phyloP scores from a whole-genome alignment of 2,329 filamentous ascomycete genomes.

The Aureobasidium sp. region DNA sequence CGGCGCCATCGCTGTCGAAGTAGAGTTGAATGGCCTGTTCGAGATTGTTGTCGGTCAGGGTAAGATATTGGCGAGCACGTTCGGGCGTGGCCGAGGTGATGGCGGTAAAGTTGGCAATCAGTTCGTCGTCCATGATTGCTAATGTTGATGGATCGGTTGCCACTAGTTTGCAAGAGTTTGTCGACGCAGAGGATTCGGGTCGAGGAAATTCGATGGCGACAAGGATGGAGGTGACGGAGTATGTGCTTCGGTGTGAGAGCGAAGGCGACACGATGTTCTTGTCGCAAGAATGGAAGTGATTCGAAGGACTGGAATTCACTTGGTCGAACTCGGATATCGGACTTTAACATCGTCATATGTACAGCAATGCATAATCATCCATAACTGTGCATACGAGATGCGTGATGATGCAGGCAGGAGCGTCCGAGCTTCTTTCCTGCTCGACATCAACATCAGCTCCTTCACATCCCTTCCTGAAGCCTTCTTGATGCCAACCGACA shows the following conservation, averaged over 20 bases:
- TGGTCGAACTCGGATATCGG: slow-evolving; percentile 2
- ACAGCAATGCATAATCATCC: background rate
- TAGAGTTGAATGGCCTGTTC: slow-evolving; percentile 83
- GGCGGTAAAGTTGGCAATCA: slow-evolving; percentile 67
- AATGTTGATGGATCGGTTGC: slow-evolving; percentile 2
- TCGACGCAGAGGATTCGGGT: background rate
- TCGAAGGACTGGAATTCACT: slow-evolving; percentile 11
- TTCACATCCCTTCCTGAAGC: slow-evolving; percentile 1
- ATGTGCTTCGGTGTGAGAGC: background rate
- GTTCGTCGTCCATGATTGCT: slow-evolving; percentile 41
- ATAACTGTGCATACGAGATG: background rate
- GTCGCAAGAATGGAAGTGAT: slow-evolving; percentile 5
- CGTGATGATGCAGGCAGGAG: background rate
- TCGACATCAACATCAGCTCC: background rate
- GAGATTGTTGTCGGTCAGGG: slow-evolving; percentile 75
- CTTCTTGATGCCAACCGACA: slow-evolving; percentile 12
- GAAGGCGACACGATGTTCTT: background rate
- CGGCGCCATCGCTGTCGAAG: slow-evolving; percentile 78
- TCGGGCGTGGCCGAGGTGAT: slow-evolving; percentile 71
- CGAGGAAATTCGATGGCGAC: background rate
- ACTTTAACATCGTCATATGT: slow-evolving; percentile 4
- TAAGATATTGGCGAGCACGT: slow-evolving; percentile 74
- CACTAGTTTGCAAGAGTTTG: background rate
- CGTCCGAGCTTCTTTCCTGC: background rate
- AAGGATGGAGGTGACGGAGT: background rate